Evolutionary conservation across 345 rosid species (phyloP), one percentile per base, ranked within the genome.

Genomic region (Passiflora organensis): DNA sequence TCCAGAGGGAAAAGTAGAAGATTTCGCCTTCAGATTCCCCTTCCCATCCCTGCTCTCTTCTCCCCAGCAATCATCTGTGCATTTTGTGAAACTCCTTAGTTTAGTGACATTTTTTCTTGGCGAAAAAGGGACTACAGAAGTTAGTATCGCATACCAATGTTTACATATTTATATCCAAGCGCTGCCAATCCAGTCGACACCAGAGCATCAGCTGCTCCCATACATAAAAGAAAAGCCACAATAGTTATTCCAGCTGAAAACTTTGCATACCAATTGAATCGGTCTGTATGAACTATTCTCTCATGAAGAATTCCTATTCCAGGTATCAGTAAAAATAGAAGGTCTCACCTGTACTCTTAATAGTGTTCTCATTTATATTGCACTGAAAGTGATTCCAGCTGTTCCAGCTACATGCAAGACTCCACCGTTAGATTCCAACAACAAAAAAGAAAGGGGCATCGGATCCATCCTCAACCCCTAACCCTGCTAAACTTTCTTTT

Each of bases 301-400:
- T 41, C n/a, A 3, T 41, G 14, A 41, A 8, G n/a, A 41, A 41
- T 12, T 12, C 43, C 13, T 14, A 24, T 10, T 32, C 9, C 3
- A 32, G n/a, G n/a, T n/a, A n/a, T n/a, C 12, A 12, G 16, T 17
- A 6, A 14, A 32, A 18, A 13, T 20, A 34, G 1, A 2, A 20
- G 2, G 14, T 13, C 32, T 0, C 14, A 59, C 71, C 71, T 17
- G 71, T 66, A 18, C 59, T 41, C 58, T 48, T 53, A 16, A 60
- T 45, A 42, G 58, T 60, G 22, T 18, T 48, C 64, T 67, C 71
- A 23, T 67, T 60, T 2, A 67, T 36, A 37, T 60, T 42, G 42
- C 71, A 67, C 32, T 60, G 60, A 17, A 60, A 67, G 43, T 67
- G 71, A 55, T 67, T 67, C 71, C 71, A 59, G 20, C 71, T 66